phyloP scores from a whole-genome alignment of 352 stramenopile species.

The Phytophthora sojae region DNA sequence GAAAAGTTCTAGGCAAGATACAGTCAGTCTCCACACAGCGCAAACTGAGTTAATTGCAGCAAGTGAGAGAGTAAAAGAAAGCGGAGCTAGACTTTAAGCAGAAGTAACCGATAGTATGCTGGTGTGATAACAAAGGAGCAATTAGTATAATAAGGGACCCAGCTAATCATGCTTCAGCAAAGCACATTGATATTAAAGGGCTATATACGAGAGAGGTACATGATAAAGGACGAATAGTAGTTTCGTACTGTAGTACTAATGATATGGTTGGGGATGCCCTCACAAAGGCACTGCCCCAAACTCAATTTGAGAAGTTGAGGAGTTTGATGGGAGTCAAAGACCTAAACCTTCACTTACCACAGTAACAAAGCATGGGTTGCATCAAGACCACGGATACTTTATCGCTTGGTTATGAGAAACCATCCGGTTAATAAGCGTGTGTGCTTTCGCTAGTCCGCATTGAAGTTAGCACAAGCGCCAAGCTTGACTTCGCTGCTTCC shows the following conservation, averaged over 20 bases:
- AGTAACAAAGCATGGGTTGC: not conserved
- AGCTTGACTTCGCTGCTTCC: too few species aligned
- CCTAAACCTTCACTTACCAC: too few species aligned
- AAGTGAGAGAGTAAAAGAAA: conserved; percentile 22
- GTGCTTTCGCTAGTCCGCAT: too few species aligned
- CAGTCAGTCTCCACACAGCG: conserved; percentile 13
- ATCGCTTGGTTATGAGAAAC: too few species aligned
- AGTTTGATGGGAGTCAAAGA: too few species aligned
- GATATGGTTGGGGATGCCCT: too few species aligned
- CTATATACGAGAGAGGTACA: not conserved
- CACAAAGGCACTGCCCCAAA: too few species aligned
- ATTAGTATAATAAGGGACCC: not conserved
- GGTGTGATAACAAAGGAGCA: not conserved
- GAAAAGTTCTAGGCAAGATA: conserved; percentile 16
- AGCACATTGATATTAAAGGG: not conserved
- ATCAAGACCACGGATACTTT: not conserved
- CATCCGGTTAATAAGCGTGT: too few species aligned
- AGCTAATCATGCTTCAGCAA: not conserved
- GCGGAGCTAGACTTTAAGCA: conserved; percentile 10
- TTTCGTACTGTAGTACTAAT: too few species aligned
- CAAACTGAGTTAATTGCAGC: conserved; percentile 21
- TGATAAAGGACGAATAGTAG: too few species aligned
- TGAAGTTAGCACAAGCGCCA: too few species aligned
- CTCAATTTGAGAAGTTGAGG: too few species aligned
- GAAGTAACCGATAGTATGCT: not conserved